Conservation (phyloP, 305 asterid species). For the Lippia alba region DNA sequence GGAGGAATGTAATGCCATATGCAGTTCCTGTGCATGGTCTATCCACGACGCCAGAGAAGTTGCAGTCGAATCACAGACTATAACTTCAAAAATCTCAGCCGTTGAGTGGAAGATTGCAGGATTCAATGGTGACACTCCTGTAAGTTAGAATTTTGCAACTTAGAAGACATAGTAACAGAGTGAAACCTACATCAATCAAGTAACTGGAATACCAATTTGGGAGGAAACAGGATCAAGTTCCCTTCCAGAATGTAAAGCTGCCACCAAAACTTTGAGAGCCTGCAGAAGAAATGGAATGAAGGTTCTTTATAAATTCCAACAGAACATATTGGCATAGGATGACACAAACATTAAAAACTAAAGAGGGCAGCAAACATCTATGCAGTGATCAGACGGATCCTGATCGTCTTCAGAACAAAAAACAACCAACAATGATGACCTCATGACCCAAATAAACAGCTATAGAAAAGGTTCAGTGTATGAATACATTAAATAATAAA, state of each 20-base stretch:
- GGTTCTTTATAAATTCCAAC: constrained; percentile 21
- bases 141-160: constrained; percentile 21
- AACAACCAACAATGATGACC: constrained; percentile 26
- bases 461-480: constrained; percentile 10
- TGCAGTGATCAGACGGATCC: constrained; percentile 29
- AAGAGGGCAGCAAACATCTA: constrained; percentile 13
- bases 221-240: constrained; percentile 78
- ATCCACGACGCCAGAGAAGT: constrained; percentile 80
- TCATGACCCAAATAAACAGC: constrained; percentile 16
- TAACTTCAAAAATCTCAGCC: constrained; percentile 86
- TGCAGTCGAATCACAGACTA: constrained; percentile 86
- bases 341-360: constrained; percentile 16
- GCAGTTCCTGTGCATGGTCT: constrained; percentile 63
- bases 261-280: constrained; percentile 81
- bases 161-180: constrained; percentile 31
- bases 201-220: constrained; percentile 43
- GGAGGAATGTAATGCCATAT: constrained; percentile 52
- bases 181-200: constrained; percentile 19
- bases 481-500: constrained; percentile 1
- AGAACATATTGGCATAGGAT: constrained; percentile 5
- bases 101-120: constrained; percentile 88
- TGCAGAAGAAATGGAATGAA: constrained; percentile 42
- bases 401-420: constrained; percentile 24
- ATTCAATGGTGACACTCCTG: constrained; percentile 80
- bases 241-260: constrained; percentile 76